Evolutionary conservation across 805 yeast species (phyloP).

Genomic region (Teunomyces cretensis): DNA sequence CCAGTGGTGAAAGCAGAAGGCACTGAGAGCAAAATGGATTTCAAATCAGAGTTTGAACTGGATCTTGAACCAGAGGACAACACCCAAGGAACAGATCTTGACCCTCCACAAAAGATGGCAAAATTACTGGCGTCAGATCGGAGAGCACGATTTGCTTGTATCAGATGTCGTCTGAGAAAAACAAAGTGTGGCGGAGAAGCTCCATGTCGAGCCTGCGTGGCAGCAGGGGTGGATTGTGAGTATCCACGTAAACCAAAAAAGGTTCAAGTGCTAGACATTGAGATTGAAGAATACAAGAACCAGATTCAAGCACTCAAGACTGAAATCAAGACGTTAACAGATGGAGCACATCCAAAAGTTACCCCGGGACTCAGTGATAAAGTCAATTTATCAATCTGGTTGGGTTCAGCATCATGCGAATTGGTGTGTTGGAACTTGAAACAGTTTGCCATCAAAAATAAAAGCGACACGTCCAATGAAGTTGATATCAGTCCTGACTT

Average conservation of each 20-base stretch:
- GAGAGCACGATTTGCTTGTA: slow-evolving; percentile 20
- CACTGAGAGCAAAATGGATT: not conserved
- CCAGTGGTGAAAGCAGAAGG: not conserved
- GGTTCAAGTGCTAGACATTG: slow-evolving; percentile 20
- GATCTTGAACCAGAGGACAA: not conserved
- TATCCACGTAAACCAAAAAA: slow-evolving; percentile 21
- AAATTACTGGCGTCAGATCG: slow-evolving; percentile 3
- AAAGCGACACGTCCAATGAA: slow-evolving; percentile 7
- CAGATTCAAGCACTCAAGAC: slow-evolving; percentile 10
- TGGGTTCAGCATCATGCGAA: slow-evolving; percentile 27
- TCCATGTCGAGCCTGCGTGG: slow-evolving; percentile 23
- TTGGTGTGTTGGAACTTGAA: slow-evolving; percentile 24
- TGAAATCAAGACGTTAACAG: not conserved
- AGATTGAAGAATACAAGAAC: slow-evolving; percentile 18
- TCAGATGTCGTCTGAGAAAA: slow-evolving; percentile 25
- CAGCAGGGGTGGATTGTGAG: slow-evolving; percentile 15
- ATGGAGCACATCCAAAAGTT: not conserved
- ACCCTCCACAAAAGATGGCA: not conserved
- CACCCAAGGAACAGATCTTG: not conserved
- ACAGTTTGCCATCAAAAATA: slow-evolving; percentile 12
- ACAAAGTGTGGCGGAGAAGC: slow-evolving; percentile 25
- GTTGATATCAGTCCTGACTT: slow-evolving; percentile 22
- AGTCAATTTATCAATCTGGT: slow-evolving; percentile 16
- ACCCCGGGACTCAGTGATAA: slow-evolving; percentile 4
- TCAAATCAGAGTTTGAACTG: not conserved